Evolutionary conservation across 768 basidiomycete species (phyloP).

Genomic region (Lenzites betulinus): DNA sequence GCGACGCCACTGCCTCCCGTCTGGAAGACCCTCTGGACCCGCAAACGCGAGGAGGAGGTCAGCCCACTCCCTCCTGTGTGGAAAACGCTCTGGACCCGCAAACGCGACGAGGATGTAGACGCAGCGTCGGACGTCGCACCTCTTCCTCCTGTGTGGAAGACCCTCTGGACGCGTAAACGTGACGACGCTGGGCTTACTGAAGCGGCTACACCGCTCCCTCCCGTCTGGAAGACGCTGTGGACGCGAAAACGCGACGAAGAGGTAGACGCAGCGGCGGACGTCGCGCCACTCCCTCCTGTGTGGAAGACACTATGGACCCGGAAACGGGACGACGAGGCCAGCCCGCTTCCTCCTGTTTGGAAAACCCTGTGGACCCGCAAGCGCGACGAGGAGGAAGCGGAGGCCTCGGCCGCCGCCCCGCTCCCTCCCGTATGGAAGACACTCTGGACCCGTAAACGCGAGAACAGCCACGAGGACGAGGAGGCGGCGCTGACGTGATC

Average conservation of each 20-base stretch:
- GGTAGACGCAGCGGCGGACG: too few species aligned
- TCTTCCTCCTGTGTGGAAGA: background rate
- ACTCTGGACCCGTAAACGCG: background rate
- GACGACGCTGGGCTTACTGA: background rate
- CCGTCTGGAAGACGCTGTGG: background rate
- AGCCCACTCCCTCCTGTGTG: background rate
- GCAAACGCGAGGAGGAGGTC: too few species aligned
- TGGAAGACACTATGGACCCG: too few species aligned
- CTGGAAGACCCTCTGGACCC: too few species aligned
- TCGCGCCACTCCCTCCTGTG: too few species aligned
- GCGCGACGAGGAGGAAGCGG: background rate
- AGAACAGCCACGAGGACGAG: background rate
- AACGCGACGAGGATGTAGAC: background rate
- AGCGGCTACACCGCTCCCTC: background rate
- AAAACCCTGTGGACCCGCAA: background rate
- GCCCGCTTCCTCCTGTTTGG: background rate
- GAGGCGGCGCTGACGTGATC: too few species aligned
- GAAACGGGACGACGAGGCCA: too few species aligned
- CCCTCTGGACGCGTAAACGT: background rate
- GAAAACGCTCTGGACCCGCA: background rate
- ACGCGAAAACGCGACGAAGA: background rate
- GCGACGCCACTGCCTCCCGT: too few species aligned
- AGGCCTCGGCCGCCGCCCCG: too few species aligned
- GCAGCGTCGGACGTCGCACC: too few species aligned
- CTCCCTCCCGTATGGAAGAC: background rate